phyloP scores from a whole-genome alignment of 2,329 filamentous ascomycete species.

The Monosporascus sp. region DNA sequence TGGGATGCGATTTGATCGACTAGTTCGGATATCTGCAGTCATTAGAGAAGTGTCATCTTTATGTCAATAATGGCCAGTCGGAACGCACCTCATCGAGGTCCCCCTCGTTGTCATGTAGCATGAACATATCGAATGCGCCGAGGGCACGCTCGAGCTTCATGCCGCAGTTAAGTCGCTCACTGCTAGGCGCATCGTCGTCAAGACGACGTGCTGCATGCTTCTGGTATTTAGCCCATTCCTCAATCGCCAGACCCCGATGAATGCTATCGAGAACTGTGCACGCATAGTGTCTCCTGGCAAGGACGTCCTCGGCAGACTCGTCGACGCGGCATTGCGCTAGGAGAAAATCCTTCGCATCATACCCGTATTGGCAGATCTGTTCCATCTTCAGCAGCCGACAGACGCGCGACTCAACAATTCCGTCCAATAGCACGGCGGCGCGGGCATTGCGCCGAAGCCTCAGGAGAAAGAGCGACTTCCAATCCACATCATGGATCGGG shows the following conservation, averaged over 20 bases:
- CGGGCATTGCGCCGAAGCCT: slow-evolving; percentile 48
- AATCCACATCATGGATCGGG: slow-evolving; percentile 56
- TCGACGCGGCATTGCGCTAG: slow-evolving; percentile 57
- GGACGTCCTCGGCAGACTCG: slow-evolving; percentile 62
- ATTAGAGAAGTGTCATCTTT: neutral
- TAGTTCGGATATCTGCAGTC: slow-evolving; percentile 51
- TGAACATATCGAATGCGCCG: slow-evolving; percentile 84
- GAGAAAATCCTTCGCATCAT: slow-evolving; percentile 84
- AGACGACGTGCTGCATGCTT: slow-evolving; percentile 23
- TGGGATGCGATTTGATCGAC: slow-evolving; percentile 58
- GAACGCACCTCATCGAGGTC: slow-evolving; percentile 63
- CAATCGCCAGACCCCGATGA: slow-evolving; percentile 72
- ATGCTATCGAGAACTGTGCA: slow-evolving; percentile 71
- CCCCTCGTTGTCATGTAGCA: slow-evolving; percentile 65
- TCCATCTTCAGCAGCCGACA: slow-evolving; percentile 66
- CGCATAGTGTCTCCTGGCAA: slow-evolving; percentile 73
- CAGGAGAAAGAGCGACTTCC: slow-evolving; percentile 64
- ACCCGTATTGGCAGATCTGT: slow-evolving; percentile 66
- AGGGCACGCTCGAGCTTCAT: slow-evolving; percentile 66
- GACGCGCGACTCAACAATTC: slow-evolving; percentile 65
- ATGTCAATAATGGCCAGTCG: neutral
- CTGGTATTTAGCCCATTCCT: slow-evolving; percentile 64
- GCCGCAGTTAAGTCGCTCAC: slow-evolving; percentile 40
- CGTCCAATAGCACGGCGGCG: slow-evolving; percentile 55
- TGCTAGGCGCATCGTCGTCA: slow-evolving; percentile 14